These are phyloP conservation scores for Saccharomyces hybrid DNA, from an alignment of 1,139 yeast genomes.

Conservation along the genomic window DNA sequence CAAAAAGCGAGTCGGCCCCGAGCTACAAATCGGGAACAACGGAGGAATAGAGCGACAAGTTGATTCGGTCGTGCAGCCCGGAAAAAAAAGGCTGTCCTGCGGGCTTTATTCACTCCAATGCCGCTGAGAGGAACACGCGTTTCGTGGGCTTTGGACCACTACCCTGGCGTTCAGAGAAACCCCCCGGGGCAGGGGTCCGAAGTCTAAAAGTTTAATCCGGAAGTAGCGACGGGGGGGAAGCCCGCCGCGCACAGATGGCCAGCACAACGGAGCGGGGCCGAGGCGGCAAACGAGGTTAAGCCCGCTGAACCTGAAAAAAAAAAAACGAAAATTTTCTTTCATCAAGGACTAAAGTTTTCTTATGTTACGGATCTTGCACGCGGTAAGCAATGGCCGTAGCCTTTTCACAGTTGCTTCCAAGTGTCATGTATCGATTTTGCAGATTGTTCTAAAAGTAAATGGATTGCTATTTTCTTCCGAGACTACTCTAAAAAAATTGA, in stretches of 20 bases:
- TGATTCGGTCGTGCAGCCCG: background rate
- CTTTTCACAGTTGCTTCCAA: background rate
- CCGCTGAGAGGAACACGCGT: background rate
- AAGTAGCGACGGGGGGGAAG: background rate
- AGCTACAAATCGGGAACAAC: background rate
- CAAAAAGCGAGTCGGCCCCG: background rate
- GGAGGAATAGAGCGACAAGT: background rate
- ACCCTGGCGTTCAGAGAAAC: background rate
- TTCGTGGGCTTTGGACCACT: background rate
- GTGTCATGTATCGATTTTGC: background rate
- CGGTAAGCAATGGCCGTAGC: background rate
- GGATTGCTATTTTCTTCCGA: background rate
- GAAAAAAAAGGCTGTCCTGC: background rate
- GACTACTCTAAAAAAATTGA: background rate
- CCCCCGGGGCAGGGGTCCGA: constrained; percentile 1
- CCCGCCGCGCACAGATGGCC: background rate
- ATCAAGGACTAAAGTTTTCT: background rate
- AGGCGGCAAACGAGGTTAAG: background rate
- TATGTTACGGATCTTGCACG: background rate
- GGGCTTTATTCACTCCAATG: background rate
- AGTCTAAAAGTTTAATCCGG: background rate
- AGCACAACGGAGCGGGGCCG: background rate
- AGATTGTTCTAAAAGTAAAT: background rate
- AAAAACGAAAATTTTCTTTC: background rate
- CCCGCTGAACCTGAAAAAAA: background rate